Conservation (phyloP, 495 filamentous ascomycete genomes). For the Podospora pseudopauciseta region DNA sequence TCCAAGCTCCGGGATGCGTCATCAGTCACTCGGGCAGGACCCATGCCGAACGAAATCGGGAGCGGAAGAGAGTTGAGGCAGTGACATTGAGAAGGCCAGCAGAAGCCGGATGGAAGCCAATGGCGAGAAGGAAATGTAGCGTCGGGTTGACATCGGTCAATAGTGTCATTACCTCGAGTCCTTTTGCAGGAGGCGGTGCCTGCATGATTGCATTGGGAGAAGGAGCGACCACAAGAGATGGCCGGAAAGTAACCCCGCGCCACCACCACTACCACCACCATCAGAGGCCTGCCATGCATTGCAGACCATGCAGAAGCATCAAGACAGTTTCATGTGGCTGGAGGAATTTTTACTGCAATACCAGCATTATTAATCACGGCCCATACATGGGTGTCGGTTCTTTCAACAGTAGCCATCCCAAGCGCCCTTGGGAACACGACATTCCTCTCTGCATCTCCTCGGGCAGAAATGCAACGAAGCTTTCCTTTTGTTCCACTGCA, state of each 20-base stretch:
- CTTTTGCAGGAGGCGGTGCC: background rate
- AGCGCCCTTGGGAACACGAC: too few relatives aligned
- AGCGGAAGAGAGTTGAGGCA: background rate
- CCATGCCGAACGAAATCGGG: background rate
- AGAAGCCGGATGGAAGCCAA: background rate
- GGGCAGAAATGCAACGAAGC: background rate
- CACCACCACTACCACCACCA: too few relatives aligned
- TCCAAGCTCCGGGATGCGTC: background rate
- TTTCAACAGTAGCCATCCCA: too few relatives aligned
- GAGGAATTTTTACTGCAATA: too few relatives aligned
- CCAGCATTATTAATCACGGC: too few relatives aligned
- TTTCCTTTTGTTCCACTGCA: background rate
- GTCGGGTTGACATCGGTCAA: background rate
- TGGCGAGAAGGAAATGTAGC: background rate
- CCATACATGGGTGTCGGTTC: too few relatives aligned
- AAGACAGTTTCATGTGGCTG: too few relatives aligned
- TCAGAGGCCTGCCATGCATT: too few relatives aligned
- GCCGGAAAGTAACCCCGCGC: too few relatives aligned
- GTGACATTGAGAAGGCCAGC: background rate
- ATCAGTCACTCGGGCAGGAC: background rate
- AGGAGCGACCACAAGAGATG: background rate
- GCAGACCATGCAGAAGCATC: too few relatives aligned
- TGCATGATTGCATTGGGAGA: background rate
- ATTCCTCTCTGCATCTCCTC: background rate
- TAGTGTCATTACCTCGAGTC: background rate